Conservation (phyloP, 2,329 filamentous ascomycete genomes). For the Chaetothyriales sp. region DNA sequence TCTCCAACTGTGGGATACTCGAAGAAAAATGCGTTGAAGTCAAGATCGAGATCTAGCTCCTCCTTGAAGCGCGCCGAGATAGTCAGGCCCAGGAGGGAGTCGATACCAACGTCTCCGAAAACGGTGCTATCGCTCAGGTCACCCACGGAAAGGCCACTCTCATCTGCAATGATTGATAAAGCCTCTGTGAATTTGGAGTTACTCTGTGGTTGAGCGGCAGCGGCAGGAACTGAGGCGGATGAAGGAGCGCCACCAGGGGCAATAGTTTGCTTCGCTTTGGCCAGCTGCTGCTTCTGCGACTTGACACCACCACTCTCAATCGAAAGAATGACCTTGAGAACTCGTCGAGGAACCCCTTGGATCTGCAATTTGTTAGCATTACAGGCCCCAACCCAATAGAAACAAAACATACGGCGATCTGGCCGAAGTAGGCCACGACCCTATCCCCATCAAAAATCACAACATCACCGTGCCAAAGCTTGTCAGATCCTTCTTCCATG, state of each 20-base stretch:
- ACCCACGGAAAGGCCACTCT: constrained; percentile 2
- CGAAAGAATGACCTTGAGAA: constrained; percentile 28
- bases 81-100: neutral
- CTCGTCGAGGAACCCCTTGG: constrained; percentile 27
- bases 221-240: constrained; percentile 6
- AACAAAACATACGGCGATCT: no score
- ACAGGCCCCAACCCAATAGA: no score
- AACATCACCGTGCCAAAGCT: constrained; percentile 44
- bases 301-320: no score
- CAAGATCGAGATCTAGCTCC: constrained; percentile 6
- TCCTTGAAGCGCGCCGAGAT: constrained; percentile 2
- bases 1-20: constrained; percentile 5
- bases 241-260: no score
- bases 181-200: neutral
- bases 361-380: constrained; percentile 33
- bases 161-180: constrained; percentile 7
- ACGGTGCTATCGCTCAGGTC: constrained; percentile 4
- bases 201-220: neutral
- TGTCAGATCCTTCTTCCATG: constrained; percentile 37
- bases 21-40: constrained; percentile 1
- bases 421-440: constrained; percentile 38
- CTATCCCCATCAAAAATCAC: constrained; percentile 42
- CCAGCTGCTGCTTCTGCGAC: constrained; percentile 13
- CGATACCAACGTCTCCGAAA: constrained; percentile 5
- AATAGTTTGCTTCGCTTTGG: constrained; percentile 18